These are phyloP conservation scores for Penicillium decumbens DNA, from an alignment of 2,329 filamentous ascomycete species.

Conservation along the genomic window DNA sequence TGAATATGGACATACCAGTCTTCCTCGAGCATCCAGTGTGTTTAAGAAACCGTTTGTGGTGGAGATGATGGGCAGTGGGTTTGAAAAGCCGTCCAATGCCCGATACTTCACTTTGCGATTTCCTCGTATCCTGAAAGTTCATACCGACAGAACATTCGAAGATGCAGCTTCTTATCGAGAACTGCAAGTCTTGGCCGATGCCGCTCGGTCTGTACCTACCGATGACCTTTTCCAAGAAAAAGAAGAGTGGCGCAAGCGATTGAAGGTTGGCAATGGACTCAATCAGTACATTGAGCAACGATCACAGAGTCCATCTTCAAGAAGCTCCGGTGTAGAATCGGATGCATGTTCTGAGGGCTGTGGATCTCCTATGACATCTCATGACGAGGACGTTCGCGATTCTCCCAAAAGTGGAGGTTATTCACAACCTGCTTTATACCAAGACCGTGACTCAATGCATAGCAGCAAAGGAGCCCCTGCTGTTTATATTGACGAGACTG, in stretches of 20 bases:
- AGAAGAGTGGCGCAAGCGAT: constrained; percentile 55
- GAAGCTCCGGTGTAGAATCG: constrained; percentile 15
- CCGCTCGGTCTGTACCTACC: constrained; percentile 49
- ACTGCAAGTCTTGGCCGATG: constrained; percentile 61
- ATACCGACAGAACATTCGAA: constrained; percentile 65
- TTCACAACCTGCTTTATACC: background rate
- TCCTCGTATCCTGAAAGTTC: constrained; percentile 69
- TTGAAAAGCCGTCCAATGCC: constrained; percentile 65
- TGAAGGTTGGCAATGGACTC: constrained; percentile 52
- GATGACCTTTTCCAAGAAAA: constrained; percentile 59
- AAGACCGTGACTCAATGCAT: background rate
- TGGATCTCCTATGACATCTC: background rate
- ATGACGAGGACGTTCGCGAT: background rate
- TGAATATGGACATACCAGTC: constrained; percentile 41
- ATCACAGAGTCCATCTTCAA: constrained; percentile 25
- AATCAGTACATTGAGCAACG: constrained; percentile 23
- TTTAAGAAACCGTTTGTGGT: constrained; percentile 72
- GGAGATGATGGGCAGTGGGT: constrained; percentile 75
- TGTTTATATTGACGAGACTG: constrained; percentile 22
- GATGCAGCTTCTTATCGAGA: constrained; percentile 67
- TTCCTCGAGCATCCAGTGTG: constrained; percentile 41
- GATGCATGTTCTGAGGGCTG: background rate
- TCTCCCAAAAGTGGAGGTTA: background rate
- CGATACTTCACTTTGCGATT: constrained; percentile 72
- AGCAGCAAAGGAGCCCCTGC: constrained; percentile 2